Base-by-base conservation (phyloP, 768 basidiomycete genomes). In the Rhodocollybia butyracea region DNA sequence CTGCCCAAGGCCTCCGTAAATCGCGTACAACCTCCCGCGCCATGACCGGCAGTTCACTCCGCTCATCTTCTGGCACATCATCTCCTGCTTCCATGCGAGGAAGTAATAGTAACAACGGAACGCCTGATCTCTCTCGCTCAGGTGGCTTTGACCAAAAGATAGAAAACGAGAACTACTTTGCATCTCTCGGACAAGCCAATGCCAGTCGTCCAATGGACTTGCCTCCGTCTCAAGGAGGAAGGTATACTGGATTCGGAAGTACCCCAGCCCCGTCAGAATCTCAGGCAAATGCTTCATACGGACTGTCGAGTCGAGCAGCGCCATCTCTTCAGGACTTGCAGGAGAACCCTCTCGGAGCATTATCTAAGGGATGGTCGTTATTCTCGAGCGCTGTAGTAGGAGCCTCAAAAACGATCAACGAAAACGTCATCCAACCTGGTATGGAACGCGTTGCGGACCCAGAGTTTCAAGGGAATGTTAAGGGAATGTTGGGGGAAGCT, bases 361-460 rank as follows among this genome's bases (percentile, higher is more conserved):
- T 98, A 13, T 83, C 83, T 63, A 98, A 98, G 74, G 94, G 95
- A 42, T 98, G 97, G 97, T 92, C 93, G 24, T 71, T 98, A n/a
- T 88, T 99, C 66, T 89, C 92, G 27, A 81, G 89, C 0, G 94
- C 86, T 31, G 86, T 98, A 13, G 81, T 73, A 1, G 89, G 87
- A 48, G 94, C 94, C 19, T 81, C 85, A 5, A 83, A 83, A 63
- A 88, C 73, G 17, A 90, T 98, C 46, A 81, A 83, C 60, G 90
- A 94, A 66, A 88, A 83, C 61, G 89, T 98, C 41, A 88, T 98
- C 56, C 92, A 97, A 68, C 96, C 96, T 5, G 88, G 89, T 21
- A 73, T 95, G 67, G 88, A 90, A 64, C 83, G 80, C 59, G 91
- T 89, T 27, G 79, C 75, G 51, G 94, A 97, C 66, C 94, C 94